A percentile compares a stretch with the other conserved stretches of the same genome.
Conservation (phyloP, 495 filamentous ascomycete genomes). For the Penicillium salamii region DNA sequence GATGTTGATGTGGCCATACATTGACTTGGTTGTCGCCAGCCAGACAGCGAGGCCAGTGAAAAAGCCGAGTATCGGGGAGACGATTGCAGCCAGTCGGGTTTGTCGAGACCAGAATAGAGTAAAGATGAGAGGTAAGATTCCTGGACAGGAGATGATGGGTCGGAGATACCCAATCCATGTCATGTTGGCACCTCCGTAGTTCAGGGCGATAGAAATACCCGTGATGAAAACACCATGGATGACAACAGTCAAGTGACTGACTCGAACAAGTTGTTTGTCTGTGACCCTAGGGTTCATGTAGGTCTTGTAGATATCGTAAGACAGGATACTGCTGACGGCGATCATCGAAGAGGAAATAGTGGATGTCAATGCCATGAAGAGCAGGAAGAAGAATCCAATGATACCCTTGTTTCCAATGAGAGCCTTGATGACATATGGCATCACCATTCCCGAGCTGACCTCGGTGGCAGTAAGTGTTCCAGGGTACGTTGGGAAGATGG, state of each 20-base stretch:
- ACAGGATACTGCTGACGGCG: constrained; percentile 46
- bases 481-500: constrained; percentile 53
- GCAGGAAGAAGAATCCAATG: constrained; percentile 47
- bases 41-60: constrained; percentile 35
- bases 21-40: constrained; percentile 29
- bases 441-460: constrained; percentile 43
- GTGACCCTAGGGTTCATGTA: constrained; percentile 48
- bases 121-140: constrained; percentile 35
- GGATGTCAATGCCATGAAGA: constrained; percentile 56
- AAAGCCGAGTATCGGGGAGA: constrained; percentile 35
- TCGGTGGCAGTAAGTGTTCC: constrained; percentile 40
- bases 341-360: constrained; percentile 46
- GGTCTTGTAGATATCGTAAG: constrained; percentile 50
- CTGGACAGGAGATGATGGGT: constrained; percentile 36
- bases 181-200: constrained; percentile 42
- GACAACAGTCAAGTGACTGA: constrained; percentile 36
- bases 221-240: constrained; percentile 40
- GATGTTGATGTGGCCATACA: constrained; percentile 34
- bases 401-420: constrained; percentile 48
- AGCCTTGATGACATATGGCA: constrained; percentile 48
- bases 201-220: constrained; percentile 33
- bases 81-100: constrained; percentile 32
- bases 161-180: constrained; percentile 41
- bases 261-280: constrained; percentile 32
- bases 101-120: constrained; percentile 40